phyloP scores from a whole-genome alignment of 1,139 yeast genomes.

The Candida neerlandica region DNA sequence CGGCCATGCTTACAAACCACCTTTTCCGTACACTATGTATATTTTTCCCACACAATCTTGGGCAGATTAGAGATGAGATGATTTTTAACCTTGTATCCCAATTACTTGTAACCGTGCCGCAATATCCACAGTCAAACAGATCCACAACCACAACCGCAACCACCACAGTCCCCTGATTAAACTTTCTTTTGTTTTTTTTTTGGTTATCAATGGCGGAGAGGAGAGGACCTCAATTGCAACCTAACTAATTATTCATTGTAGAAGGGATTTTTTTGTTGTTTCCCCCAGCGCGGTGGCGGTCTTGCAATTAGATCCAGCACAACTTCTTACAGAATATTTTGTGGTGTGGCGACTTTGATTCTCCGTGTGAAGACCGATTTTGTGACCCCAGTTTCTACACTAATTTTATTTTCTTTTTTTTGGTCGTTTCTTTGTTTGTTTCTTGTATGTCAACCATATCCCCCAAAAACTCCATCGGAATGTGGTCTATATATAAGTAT shows the following conservation, averaged over 20 bases:
- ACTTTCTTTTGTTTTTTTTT: background rate
- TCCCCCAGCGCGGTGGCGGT: background rate
- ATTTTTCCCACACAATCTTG: background rate
- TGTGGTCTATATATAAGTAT: background rate
- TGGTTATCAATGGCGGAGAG: background rate
- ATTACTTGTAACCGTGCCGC: background rate
- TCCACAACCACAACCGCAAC: background rate
- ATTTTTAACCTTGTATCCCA: background rate
- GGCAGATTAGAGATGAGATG: background rate
- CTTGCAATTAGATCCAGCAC: too few species aligned
- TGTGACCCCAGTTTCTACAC: background rate
- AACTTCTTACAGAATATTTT: background rate
- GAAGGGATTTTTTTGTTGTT: too few species aligned
- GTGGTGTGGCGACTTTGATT: background rate
- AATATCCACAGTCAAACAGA: background rate
- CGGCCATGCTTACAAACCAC: slow-evolving; percentile 1
- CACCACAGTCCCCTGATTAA: background rate
- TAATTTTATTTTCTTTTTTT: background rate
- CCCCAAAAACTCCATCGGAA: background rate
- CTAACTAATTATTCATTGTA: background rate
- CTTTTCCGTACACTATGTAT: too few species aligned
- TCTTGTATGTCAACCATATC: background rate
- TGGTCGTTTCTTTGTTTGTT: background rate
- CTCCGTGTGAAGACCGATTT: background rate
- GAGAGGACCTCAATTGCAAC: background rate